Conservation (phyloP, 1,139 yeast genomes). For the Pichia sp. region DNA sequence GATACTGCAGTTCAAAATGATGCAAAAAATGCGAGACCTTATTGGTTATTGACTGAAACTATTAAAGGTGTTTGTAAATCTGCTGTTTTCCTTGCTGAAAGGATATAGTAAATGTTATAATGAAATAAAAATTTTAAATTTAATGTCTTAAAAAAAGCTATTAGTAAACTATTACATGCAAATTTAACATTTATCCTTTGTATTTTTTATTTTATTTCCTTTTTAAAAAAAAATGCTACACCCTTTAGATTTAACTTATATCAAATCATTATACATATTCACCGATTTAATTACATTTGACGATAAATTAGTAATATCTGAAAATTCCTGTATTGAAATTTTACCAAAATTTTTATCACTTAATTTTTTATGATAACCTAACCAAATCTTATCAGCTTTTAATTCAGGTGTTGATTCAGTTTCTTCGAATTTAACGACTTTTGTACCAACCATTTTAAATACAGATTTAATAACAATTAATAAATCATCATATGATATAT, state of each 20-base stretch:
- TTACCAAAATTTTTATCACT: conserved; percentile 65
- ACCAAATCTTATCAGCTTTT: conserved; percentile 76
- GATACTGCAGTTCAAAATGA: conserved; percentile 91
- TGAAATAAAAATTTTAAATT: too few species aligned
- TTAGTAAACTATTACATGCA: too few species aligned
- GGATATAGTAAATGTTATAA: conserved; percentile 27
- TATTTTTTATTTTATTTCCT: too few species aligned
- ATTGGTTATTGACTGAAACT: conserved; percentile 77
- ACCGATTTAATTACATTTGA: conserved; percentile 77
- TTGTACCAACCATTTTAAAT: conserved; percentile 92
- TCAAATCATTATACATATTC: conserved; percentile 73
- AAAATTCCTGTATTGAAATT: conserved; percentile 75
- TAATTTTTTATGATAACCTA: conserved; percentile 38
- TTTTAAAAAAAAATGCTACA: too few species aligned
- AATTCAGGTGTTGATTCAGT: conserved; percentile 91
- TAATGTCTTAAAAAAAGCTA: too few species aligned
- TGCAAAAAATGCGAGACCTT: conserved; percentile 90
- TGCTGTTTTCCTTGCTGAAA: conserved; percentile 92
- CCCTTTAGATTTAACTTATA: conserved; percentile 38
- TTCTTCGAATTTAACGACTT: conserved; percentile 77
- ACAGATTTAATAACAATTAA: conserved; percentile 74
- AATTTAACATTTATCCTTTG: too few species aligned
- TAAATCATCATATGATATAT: conserved; percentile 70
- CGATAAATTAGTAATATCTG: conserved; percentile 73
- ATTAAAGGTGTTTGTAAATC: conserved; percentile 76